Base-by-base conservation (phyloP, 208 protist genomes). In the Crithidia bombi region DNA sequence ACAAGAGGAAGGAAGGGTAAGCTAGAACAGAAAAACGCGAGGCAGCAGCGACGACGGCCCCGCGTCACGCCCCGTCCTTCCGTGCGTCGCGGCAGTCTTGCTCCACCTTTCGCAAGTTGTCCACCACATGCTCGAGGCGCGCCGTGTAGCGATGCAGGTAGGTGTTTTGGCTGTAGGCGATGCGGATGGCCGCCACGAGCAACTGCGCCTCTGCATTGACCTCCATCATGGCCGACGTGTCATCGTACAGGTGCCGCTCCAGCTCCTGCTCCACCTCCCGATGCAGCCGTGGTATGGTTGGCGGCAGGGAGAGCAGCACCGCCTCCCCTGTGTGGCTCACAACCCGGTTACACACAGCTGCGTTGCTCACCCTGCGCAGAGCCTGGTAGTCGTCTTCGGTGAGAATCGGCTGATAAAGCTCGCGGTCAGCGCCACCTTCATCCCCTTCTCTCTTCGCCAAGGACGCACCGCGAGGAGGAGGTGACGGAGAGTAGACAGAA, bases 261-360 rank as follows among this genome's bases (percentile, higher is more conserved):
- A 93, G 61, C 57, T 89, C 83, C 52, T 89, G 73, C 69, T 93
- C 83, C 61, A 90, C 84, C 57, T 86, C 79, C n/a, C 79, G 75
- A 33, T 85, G 76, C 54, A 93, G 62, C 15, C 69, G 64, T 2
- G 83, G 76, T 35, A 82, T 64, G 23, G 67, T 46, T 6, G 74
- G 41, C 10, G 84, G 78, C 50, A 89, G 70, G 11, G 77, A 81
- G n/a, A 93, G 61, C 10, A 93, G 66, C 3, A 90, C 70, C 0
- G 78, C 77, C 71, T 93, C 83, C n/a, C 76, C 70, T 9, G 79
- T 72, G 67, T 78, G 72, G 51, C 83, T 92, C 4, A 79, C 69
- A 2, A 75, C 77, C 1, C 87, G 81, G 49, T 92, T 92, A 66
- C 78, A 80, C 33, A 75, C 69, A 1, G 47, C 68, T 1, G 76